Evolutionary conservation across 106 monocot species (phyloP).

Genomic region (Dendrobium officinale): DNA sequence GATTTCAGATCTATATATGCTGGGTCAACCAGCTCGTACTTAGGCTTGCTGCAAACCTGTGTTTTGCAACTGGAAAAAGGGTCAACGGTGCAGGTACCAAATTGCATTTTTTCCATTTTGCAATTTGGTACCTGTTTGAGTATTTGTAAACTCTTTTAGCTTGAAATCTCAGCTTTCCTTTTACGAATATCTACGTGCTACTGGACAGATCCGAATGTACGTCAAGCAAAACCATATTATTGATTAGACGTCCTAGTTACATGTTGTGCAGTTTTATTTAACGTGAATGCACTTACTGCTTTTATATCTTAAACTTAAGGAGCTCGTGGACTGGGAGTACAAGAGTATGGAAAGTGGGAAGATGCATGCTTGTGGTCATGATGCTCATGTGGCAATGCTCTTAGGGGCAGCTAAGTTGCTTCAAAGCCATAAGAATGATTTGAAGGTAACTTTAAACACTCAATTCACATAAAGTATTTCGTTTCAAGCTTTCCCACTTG

Average conservation of each 20-base stretch:
- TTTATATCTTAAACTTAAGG: constrained; percentile 26
- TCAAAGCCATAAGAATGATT: constrained; percentile 39
- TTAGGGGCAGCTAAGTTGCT: constrained; percentile 87
- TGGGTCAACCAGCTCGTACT: too few relatives aligned
- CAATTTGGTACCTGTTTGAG: not conserved
- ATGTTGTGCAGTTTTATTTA: not conserved
- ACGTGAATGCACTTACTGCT: not conserved
- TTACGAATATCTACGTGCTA: not conserved
- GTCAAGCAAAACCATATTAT: not conserved
- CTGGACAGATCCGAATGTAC: not conserved
- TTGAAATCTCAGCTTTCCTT: not conserved
- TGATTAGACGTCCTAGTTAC: not conserved
- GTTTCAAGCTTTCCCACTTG: not conserved
- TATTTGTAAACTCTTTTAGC: not conserved
- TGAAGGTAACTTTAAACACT: constrained; percentile 38
- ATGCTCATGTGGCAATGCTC: constrained; percentile 88
- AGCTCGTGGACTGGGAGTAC: constrained; percentile 72
- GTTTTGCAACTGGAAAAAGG: too few relatives aligned
- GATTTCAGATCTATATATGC: too few relatives aligned
- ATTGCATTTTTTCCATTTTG: not conserved
- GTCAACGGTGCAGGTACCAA: too few relatives aligned
- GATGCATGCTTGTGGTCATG: constrained; percentile 98
- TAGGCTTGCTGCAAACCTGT: too few relatives aligned
- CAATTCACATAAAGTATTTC: not conserved
- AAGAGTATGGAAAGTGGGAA: constrained; percentile 74